phyloP scores from a whole-genome alignment of 2,329 filamentous ascomycete genomes.

The Fusarium sp. region DNA sequence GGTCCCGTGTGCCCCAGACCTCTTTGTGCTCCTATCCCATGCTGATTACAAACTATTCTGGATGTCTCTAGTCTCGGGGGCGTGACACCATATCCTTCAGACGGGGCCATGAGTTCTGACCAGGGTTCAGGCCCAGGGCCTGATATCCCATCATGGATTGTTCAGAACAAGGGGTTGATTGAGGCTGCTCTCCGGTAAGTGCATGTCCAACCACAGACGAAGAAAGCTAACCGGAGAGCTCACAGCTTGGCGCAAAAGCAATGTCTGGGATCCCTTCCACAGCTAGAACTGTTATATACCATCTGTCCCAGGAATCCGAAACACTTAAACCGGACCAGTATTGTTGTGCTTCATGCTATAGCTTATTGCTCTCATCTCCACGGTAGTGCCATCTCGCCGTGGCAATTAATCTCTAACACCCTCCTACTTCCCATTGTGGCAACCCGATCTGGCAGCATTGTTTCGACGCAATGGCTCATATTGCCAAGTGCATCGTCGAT shows the following conservation, averaged over 20 bases:
- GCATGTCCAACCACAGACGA: constrained; percentile 34
- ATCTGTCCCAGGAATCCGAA: constrained; percentile 41
- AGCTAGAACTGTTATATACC: constrained; percentile 39
- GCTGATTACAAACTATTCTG: constrained; percentile 34
- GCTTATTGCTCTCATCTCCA: constrained; percentile 25
- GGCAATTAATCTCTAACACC: constrained; percentile 40
- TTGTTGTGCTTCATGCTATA: constrained; percentile 35
- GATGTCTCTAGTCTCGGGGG: constrained; percentile 31
- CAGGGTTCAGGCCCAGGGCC: constrained; percentile 20
- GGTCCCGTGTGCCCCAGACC: constrained; percentile 15
- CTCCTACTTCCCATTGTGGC: constrained; percentile 34
- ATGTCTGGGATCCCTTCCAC: constrained; percentile 38
- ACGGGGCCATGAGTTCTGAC: constrained; percentile 18
- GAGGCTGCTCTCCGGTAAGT: constrained; percentile 28
- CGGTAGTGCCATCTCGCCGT: constrained; percentile 32
- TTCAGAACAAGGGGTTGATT: constrained; percentile 31
- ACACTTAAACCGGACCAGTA: constrained; percentile 36
- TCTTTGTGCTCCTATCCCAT: constrained; percentile 33
- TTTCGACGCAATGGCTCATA: constrained; percentile 64
- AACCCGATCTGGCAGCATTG: constrained; percentile 26
- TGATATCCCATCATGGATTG: constrained; percentile 29
- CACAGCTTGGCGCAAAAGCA: constrained; percentile 34
- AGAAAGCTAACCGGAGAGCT: constrained; percentile 28
- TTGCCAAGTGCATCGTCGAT: constrained; percentile 65
- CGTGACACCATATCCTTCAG: constrained; percentile 24